Percentiles rank a stretch among this genome's conserved stretches.
phyloP scores from a whole-genome alignment of 2,329 filamentous ascomycete genomes.

The Penicillium paneum region DNA sequence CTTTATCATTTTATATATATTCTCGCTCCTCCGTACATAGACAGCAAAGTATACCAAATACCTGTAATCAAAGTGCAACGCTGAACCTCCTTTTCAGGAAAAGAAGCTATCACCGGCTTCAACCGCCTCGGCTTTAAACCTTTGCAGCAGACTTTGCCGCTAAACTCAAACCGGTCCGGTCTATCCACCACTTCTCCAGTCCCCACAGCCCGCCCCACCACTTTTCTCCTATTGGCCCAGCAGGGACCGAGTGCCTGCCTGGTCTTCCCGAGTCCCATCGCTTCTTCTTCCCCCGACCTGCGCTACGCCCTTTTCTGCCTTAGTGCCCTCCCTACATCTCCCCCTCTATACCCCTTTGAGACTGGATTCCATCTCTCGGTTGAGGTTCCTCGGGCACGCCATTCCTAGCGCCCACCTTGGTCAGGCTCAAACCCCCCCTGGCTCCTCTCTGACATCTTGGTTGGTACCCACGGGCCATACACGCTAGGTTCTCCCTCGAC shows the following conservation, averaged over 20 bases:
- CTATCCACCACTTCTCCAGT: conserved; percentile 11
- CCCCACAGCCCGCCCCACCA: not conserved
- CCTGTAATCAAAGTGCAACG: conserved; percentile 10
- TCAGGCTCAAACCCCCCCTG: conserved; percentile 5
- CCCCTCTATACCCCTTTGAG: conserved; percentile 12
- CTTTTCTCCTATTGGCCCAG: conserved; percentile 6
- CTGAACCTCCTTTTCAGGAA: conserved; percentile 7
- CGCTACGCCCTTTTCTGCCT: conserved; percentile 34
- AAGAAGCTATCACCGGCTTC: conserved; percentile 23
- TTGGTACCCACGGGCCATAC: conserved; percentile 31
- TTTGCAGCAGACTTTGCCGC: conserved; percentile 12
- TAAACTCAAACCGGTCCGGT: conserved; percentile 4
- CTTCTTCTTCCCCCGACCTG: conserved; percentile 34
- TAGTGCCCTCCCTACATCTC: conserved; percentile 28
- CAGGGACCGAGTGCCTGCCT: not conserved
- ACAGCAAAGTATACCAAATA: no score
- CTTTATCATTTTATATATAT: no score
- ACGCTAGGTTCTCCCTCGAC: conserved; percentile 36
- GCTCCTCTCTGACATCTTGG: conserved; percentile 26
- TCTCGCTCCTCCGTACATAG: no score
- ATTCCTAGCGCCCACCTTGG: conserved; percentile 22
- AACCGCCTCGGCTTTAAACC: conserved; percentile 23
- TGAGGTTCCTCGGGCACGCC: conserved; percentile 37
- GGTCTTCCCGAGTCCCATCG: conserved; percentile 29
- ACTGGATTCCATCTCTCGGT: conserved; percentile 18